Evolutionary conservation across 2,329 filamentous ascomycete genomes (phyloP).

Genomic region (Diaporthe ampelina): DNA sequence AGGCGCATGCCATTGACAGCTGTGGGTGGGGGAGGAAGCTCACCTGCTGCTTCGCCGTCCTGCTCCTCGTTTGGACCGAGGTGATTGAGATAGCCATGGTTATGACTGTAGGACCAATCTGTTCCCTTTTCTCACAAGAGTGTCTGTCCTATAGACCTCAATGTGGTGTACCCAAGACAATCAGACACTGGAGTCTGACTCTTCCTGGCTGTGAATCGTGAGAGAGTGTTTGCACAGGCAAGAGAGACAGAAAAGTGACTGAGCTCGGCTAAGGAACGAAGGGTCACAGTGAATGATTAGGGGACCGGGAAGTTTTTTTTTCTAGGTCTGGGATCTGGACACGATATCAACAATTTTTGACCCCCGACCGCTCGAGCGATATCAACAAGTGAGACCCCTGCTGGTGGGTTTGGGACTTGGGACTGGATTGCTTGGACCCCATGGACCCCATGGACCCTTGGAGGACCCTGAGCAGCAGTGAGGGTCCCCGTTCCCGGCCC

Average conservation of each 20-base stretch:
- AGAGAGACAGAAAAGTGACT: constrained; percentile 5
- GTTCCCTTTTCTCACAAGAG: background rate
- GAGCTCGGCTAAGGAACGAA: background rate
- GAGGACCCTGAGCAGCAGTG: constrained; percentile 8
- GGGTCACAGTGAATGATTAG: background rate
- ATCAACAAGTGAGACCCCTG: constrained; percentile 42
- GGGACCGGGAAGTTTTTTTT: constrained; percentile 11
- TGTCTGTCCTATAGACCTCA: constrained; percentile 13
- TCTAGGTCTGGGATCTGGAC: constrained; percentile 22
- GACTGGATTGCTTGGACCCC: constrained; percentile 30
- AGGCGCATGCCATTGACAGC: too few relatives aligned
- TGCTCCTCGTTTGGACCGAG: constrained; percentile 41
- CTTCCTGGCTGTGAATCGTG: constrained; percentile 21
- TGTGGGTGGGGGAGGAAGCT: background rate
- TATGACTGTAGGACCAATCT: constrained; percentile 9
- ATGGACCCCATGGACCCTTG: constrained; percentile 21
- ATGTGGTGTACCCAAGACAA: background rate
- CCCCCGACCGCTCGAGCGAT: constrained; percentile 40
- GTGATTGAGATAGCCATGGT: constrained; percentile 37
- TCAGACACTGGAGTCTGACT: background rate
- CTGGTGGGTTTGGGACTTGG: constrained; percentile 33
- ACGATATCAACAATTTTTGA: constrained; percentile 41
- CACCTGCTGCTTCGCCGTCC: constrained; percentile 38
- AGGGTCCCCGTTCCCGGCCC: constrained; percentile 9
- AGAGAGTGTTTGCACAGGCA: background rate